phyloP scores from a whole-genome alignment of 257 asterid genomes.

The Hygrophila difformis region DNA sequence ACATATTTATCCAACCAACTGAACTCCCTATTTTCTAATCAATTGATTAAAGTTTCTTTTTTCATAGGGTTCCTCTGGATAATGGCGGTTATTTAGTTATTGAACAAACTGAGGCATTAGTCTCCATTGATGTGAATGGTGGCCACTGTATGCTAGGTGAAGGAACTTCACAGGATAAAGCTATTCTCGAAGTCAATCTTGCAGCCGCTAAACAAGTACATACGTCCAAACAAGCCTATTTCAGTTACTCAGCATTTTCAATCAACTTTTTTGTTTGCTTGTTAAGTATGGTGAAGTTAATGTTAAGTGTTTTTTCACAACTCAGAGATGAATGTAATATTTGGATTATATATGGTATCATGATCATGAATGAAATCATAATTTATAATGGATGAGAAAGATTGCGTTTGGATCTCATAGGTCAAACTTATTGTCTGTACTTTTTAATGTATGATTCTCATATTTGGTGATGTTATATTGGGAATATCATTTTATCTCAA shows the following conservation, averaged over 20 bases:
- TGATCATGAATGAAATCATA: too few species aligned
- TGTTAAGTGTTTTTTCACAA: background rate
- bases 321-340: background rate
- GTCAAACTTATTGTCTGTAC: too few species aligned
- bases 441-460: too few species aligned
- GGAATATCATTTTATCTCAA: background rate
- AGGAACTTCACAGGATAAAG: conserved; percentile 89
- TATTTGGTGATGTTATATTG: too few species aligned
- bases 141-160: conserved; percentile 95
- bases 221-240: conserved; percentile 11
- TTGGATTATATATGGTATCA: background rate
- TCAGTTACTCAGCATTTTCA: conserved; percentile 5
- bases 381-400: too few species aligned
- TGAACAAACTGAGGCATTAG: conserved; percentile 95
- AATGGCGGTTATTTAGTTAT: conserved; percentile 97
- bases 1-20: too few species aligned
- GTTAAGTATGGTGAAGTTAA: conserved; percentile 4
- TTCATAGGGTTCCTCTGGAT: conserved; percentile 72
- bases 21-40: too few species aligned
- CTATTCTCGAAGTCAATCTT: conserved; percentile 88
- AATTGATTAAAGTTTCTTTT: conserved; percentile 10
- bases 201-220: conserved; percentile 91
- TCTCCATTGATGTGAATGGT: conserved; percentile 96
- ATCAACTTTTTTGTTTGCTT: too few species aligned
- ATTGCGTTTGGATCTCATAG: too few species aligned